These are phyloP conservation scores for Amanita muscaria DNA, from an alignment of 768 basidiomycete genomes.

Conservation along the genomic window DNA sequence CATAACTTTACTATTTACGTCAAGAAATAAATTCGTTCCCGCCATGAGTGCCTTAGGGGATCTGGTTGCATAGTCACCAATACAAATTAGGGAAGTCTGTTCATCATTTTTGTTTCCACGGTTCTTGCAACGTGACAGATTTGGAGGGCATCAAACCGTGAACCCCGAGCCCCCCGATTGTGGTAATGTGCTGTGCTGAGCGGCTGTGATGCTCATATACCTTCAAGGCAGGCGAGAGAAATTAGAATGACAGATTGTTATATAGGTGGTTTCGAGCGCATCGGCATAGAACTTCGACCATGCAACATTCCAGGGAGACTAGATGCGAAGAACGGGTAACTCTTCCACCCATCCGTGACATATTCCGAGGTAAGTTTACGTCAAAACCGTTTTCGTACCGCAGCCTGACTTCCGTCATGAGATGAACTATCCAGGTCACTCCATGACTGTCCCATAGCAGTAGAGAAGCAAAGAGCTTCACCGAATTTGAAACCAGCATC, in stretches of 20 bases:
- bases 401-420: conserved; percentile 14
- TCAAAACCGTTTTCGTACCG: conserved; percentile 1
- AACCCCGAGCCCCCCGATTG: conserved; percentile 5
- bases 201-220: neutral
- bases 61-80: neutral
- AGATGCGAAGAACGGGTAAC: conserved; percentile 39
- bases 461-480: no score
- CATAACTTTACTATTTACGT: no score
- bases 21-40: no score
- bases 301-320: conserved; percentile 19
- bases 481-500: neutral
- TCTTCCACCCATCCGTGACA: conserved; percentile 63
- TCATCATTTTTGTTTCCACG: conserved; percentile 3
- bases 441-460: conserved; percentile 11
- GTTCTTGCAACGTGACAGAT: neutral
- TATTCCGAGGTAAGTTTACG: conserved; percentile 50
- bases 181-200: conserved; percentile 4
- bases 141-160: conserved; percentile 1
- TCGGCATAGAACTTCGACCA: conserved; percentile 1
- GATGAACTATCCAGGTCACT: conserved; percentile 41
- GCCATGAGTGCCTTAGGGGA: no score
- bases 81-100: neutral
- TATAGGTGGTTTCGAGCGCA: neutral
- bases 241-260: neutral
- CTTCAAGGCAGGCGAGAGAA: neutral